Base-by-base conservation (phyloP, 2,329 filamentous ascomycete species). In the Paecilomyces dactylethromorphus region DNA sequence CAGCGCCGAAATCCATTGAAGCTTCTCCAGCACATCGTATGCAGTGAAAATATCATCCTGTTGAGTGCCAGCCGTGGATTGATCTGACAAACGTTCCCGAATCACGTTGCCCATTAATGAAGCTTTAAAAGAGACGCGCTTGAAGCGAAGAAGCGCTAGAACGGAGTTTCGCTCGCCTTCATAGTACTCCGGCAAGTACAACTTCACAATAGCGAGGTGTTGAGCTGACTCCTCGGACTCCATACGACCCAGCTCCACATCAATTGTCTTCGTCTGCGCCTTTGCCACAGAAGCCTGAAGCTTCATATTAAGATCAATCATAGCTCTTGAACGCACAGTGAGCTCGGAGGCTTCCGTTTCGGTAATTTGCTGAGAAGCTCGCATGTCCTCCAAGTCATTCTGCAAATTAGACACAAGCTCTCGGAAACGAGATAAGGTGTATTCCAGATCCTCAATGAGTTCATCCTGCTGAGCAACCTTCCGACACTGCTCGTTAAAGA, bases 221-320 rank as follows among this genome's bases (percentile, higher is more conserved):
- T 97, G 90, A 45, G 87, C 83, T 1, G 92, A 90, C 77, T 97
- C 91, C 66, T 95, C 88, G 0, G 92, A 92, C 66, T 96, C 91
- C 69, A 97, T 84, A 58, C 89, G 88, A 56, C 89, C 85, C 59
- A 97, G 79, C 72, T 97, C 92, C 31, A 97, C 81, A 65, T 97
- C 92, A 62, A 99, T 96, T 0, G 92, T 92, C 78, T 96, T 97
- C 68, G 91, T 87, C 72, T 96, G 93, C 2, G 93, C 89, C 78
- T 96, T 96, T 49, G 91, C 85, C 11, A 92, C 92, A 12, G 92
- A 95, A 58, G 90, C 84, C 69, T 96, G 93, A 51, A 99, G 83
- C 76, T 96, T 95, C 83, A 93, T 85, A 74, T 97, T 97, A 53
- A 99, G 83, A 69, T 99, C 93, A 85, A 96, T 90, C 88, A 99